Conservation (phyloP, 2,329 filamentous ascomycete species). For the Camptophora hylomeconis region DNA sequence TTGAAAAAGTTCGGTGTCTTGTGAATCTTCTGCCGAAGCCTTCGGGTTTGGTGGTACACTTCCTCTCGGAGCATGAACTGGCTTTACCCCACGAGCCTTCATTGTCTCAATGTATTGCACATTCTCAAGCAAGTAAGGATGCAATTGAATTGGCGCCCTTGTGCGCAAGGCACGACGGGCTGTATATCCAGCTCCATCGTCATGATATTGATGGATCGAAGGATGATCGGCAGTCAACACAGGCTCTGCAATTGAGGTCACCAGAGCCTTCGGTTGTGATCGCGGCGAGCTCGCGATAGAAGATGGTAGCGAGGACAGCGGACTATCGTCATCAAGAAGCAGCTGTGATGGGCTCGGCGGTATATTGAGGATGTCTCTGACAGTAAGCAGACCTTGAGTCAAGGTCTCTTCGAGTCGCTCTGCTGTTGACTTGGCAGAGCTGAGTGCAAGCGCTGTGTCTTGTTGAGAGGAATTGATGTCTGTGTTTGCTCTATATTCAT, state of each 20-base stretch:
- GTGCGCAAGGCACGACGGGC: slow-evolving; percentile 22
- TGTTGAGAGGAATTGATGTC: neutral
- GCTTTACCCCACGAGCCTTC: slow-evolving; percentile 29
- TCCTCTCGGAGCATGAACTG: slow-evolving; percentile 23
- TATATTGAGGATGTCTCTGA: neutral
- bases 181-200: slow-evolving; percentile 1
- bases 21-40: slow-evolving; percentile 7
- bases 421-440: slow-evolving; percentile 1
- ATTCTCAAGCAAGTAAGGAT: slow-evolving; percentile 34
- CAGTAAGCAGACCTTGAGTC: slow-evolving; percentile 1
- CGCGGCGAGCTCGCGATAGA: slow-evolving; percentile 8
- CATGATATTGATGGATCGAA: slow-evolving; percentile 3
- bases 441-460: no score
- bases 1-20: slow-evolving; percentile 11
- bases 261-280: neutral
- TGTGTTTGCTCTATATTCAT: no score
- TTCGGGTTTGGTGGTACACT: slow-evolving; percentile 5
- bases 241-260: slow-evolving; percentile 8
- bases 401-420: slow-evolving; percentile 1
- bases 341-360: slow-evolving; percentile 1
- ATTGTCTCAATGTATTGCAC: slow-evolving; percentile 30
- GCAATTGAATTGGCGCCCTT: slow-evolving; percentile 35
- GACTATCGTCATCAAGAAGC: slow-evolving; percentile 1
- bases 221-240: slow-evolving; percentile 8
- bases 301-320: slow-evolving; percentile 12